Conservation (phyloP, 2,329 filamentous ascomycete species). For the Penicillium capsulatum region DNA sequence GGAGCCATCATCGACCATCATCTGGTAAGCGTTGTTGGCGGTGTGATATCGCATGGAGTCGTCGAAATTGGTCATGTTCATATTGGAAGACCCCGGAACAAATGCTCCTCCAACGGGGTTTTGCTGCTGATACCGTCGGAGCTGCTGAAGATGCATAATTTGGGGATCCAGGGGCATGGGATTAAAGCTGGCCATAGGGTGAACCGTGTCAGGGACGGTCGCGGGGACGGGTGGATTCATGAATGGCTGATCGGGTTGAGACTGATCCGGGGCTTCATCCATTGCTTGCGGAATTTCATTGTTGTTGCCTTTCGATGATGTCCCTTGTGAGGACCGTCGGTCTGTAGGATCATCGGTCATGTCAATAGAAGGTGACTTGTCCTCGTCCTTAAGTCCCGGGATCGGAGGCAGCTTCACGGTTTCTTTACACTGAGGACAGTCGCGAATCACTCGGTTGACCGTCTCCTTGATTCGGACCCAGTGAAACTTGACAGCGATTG, state of each 20-base stretch:
- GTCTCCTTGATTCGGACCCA: conserved; percentile 99
- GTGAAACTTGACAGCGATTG: conserved; percentile 89
- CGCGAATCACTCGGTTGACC: conserved; percentile 87
- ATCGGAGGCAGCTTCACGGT: conserved; percentile 55
- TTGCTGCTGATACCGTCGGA: conserved; percentile 40
- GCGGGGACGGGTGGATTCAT: conserved; percentile 26
- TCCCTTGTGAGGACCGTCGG: conserved; percentile 9
- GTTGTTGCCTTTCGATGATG: too few relatives aligned
- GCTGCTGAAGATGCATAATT: conserved; percentile 52
- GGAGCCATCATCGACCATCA: conserved; percentile 41
- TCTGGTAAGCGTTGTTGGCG: conserved; percentile 37
- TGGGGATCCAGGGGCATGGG: conserved; percentile 59
- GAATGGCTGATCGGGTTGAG: conserved; percentile 32
- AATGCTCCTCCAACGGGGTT: conserved; percentile 36
- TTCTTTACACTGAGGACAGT: conserved; percentile 86
- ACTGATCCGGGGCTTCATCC: conserved; percentile 23
- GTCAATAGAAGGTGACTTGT: conserved; percentile 17
- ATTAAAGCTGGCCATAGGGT: conserved; percentile 42
- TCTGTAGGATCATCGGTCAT: conserved; percentile 15
- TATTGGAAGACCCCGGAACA: conserved; percentile 27
- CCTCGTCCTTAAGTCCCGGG: conserved; percentile 29
- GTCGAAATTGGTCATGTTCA: conserved; percentile 36
- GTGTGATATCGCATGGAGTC: conserved; percentile 38
- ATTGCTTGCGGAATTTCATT: conserved; percentile 17
- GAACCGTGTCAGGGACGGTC: conserved; percentile 34